A percentile compares a stretch with the other conserved stretches of the same genome.
phyloP scores from a whole-genome alignment of 2,329 filamentous ascomycete genomes.

The Hypocrella siamensis region DNA sequence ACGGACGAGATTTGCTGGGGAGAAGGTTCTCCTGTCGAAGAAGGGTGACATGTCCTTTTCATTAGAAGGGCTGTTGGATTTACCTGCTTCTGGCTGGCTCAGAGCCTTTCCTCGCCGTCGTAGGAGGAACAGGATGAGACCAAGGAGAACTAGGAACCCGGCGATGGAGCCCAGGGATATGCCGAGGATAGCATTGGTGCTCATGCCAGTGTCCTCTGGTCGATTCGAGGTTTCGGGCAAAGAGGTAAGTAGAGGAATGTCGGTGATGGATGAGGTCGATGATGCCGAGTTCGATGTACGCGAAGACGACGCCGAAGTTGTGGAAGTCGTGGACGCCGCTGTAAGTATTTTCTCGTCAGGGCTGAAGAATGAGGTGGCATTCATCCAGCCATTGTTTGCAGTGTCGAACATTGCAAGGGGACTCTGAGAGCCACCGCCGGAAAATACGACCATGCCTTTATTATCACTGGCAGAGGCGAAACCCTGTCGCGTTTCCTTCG shows the following conservation, averaged over 20 bases:
- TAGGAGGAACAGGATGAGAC: conserved; percentile 50
- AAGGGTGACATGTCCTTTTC: conserved; percentile 42
- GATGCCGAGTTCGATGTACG: conserved; percentile 6
- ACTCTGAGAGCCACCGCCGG: conserved; percentile 54
- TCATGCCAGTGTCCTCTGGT: conserved; percentile 12
- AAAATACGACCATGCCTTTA: conserved; percentile 56
- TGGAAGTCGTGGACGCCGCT: conserved; percentile 13
- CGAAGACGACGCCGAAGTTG: conserved; percentile 11
- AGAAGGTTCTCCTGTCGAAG: conserved; percentile 26
- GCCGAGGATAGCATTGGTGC: conserved; percentile 50
- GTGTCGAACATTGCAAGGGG: conserved; percentile 66
- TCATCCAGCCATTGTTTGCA: conserved; percentile 60
- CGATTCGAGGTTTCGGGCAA: not conserved
- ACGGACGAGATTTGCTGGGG: conserved; percentile 23
- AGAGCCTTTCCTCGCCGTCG: conserved; percentile 35
- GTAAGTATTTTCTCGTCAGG: conserved; percentile 26
- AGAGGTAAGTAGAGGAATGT: conserved; percentile 9
- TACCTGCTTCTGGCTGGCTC: conserved; percentile 28
- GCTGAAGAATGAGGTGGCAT: conserved; percentile 49
- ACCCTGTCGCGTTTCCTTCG: conserved; percentile 42
- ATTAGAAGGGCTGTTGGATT: conserved; percentile 27
- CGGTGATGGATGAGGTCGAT: conserved; percentile 4
- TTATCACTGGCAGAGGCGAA: conserved; percentile 57
- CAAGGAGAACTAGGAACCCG: conserved; percentile 54
- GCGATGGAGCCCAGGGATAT: conserved; percentile 71